These are phyloP conservation scores for Litchi chinensis DNA, from an alignment of 345 rosid genomes.

Conservation along the genomic window DNA sequence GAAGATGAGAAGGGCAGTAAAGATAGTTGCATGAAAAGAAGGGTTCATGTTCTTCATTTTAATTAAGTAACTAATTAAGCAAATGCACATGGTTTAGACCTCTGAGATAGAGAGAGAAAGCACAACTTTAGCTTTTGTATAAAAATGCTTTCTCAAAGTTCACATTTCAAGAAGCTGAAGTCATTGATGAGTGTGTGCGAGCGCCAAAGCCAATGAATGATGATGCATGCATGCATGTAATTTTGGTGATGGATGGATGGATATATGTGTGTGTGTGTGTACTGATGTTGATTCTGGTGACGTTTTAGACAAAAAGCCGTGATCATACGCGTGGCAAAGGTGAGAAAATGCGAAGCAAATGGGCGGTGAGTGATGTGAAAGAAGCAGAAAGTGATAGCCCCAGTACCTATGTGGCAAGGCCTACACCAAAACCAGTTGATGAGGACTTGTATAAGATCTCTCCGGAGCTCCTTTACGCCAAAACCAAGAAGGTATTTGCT, in stretches of 20 bases:
- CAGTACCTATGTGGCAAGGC: conserved; percentile 32
- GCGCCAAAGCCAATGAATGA: neutral
- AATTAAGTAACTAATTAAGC: neutral
- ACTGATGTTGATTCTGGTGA: neutral
- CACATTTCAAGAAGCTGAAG: neutral
- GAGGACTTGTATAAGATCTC: conserved; percentile 91
- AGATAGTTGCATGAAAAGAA: neutral
- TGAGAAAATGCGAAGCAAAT: conserved; percentile 32
- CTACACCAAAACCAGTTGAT: conserved; percentile 73
- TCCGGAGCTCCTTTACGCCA: conserved; percentile 63
- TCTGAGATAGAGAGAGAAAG: neutral
- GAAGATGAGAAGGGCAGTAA: neutral
- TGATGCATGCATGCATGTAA: neutral
- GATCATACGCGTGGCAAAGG: conserved; percentile 19
- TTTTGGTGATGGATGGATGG: too few species aligned
- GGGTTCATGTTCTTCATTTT: neutral
- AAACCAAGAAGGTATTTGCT: conserved; percentile 52
- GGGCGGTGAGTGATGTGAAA: conserved; percentile 31
- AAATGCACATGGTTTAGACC: neutral
- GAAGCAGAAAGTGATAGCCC: conserved; percentile 26
- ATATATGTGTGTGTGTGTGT: too few species aligned
- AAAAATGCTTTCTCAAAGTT: neutral
- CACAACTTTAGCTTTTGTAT: neutral
- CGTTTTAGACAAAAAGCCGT: conserved; percentile 41
- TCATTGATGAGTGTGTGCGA: neutral